Conservation (phyloP, 2,329 filamentous ascomycete genomes). For the Arthrobotrys pseudoclavata region DNA sequence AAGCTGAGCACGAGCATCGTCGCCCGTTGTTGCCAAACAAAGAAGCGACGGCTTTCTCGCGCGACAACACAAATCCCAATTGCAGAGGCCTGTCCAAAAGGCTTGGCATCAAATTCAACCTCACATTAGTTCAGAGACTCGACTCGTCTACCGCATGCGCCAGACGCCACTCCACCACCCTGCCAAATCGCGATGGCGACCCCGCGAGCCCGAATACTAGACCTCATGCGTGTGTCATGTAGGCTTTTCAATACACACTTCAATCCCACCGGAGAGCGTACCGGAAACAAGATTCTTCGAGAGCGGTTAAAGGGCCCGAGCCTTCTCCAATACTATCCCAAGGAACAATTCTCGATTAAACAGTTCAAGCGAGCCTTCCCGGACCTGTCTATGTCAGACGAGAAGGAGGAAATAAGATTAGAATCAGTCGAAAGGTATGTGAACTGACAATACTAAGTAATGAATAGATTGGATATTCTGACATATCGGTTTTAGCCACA, state of each 20-base stretch:
- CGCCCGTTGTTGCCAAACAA: conserved; percentile 16
- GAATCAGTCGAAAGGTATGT: conserved; percentile 78
- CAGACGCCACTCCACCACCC: conserved; percentile 6
- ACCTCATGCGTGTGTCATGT: conserved; percentile 73
- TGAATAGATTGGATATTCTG: conserved; percentile 12
- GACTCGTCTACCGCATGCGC: conserved; percentile 6
- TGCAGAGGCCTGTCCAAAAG: background rate
- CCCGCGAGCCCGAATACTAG: conserved; percentile 51
- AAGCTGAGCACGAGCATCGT: background rate
- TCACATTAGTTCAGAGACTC: background rate
- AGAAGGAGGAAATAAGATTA: conserved; percentile 82
- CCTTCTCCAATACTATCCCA: conserved; percentile 89
- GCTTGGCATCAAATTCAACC: conserved; percentile 26
- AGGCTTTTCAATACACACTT: conserved; percentile 90
- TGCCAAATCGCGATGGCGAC: conserved; percentile 49
- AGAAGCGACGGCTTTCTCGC: background rate
- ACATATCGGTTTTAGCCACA: conserved; percentile 71
- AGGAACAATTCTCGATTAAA: conserved; percentile 77
- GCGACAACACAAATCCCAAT: conserved; percentile 6
- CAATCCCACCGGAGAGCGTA: conserved; percentile 84
- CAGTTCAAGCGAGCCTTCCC: conserved; percentile 81
- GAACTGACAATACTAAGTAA: conserved; percentile 29
- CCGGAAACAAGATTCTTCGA: conserved; percentile 92
- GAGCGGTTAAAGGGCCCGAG: conserved; percentile 87
- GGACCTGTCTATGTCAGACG: conserved; percentile 78